Evolutionary conservation across 768 basidiomycete species (phyloP).

Genomic region (Tulasnella sp.): DNA sequence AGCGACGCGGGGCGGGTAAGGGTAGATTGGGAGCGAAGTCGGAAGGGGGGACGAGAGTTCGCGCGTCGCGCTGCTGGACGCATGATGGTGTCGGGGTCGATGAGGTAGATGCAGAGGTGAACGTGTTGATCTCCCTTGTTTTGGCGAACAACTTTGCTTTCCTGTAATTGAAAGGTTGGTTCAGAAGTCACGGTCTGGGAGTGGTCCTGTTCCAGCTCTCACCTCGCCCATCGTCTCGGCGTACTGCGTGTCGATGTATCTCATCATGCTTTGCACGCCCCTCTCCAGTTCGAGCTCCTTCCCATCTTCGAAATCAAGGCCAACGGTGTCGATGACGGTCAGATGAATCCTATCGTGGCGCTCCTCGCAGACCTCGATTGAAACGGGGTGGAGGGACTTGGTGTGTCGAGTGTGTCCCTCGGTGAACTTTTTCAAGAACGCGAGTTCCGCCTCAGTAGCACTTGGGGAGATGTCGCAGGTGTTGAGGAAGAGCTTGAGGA

Average conservation of each 20-base stretch:
- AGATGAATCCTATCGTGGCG: conserved; percentile 73
- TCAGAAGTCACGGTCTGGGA: background rate
- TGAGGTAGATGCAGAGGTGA: conserved; percentile 83
- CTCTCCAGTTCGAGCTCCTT: conserved; percentile 74
- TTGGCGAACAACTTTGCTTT: conserved; percentile 82
- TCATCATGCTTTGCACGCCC: conserved; percentile 68
- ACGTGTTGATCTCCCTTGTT: conserved; percentile 87
- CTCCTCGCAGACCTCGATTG: conserved; percentile 79
- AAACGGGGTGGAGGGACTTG: conserved; percentile 59
- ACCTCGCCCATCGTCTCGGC: conserved; percentile 87
- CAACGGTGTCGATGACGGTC: conserved; percentile 82
- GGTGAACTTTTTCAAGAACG: conserved; percentile 60
- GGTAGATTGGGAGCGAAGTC: conserved; percentile 36
- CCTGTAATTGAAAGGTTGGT: conserved; percentile 43
- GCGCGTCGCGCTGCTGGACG: conserved; percentile 50
- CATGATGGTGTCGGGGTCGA: conserved; percentile 71
- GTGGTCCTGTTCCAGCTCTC: background rate
- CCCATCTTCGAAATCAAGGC: conserved; percentile 68
- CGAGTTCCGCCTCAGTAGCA: conserved; percentile 69
- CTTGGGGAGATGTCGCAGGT: conserved; percentile 77
- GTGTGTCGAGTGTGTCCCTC: conserved; percentile 55
- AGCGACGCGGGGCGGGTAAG: conserved; percentile 55
- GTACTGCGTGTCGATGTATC: conserved; percentile 74
- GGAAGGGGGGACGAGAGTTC: conserved; percentile 39
- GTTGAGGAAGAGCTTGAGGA: conserved; percentile 73